phyloP scores from a whole-genome alignment of 2,329 filamentous ascomycete genomes.

The Coleophoma cylindrospora region DNA sequence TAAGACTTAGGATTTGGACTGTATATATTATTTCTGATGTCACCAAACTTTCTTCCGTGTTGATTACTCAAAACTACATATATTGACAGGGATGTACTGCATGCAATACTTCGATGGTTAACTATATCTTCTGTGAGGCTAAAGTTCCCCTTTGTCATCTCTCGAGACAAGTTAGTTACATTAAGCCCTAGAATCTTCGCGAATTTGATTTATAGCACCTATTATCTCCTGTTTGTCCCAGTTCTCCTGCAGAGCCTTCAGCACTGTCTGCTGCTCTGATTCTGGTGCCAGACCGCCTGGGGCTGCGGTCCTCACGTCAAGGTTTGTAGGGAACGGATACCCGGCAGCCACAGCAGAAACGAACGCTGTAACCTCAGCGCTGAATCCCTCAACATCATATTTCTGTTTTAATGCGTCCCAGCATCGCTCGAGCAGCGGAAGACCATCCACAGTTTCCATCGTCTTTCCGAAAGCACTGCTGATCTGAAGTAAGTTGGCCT shows the following conservation, averaged over 20 bases:
- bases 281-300: slow-evolving; percentile 54
- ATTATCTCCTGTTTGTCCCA: slow-evolving; percentile 36
- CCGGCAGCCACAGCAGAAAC: slow-evolving; percentile 49
- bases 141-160: too few relatives aligned
- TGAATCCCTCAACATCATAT: slow-evolving; percentile 31
- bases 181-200: not conserved
- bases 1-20: too few relatives aligned
- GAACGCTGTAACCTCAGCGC: slow-evolving; percentile 37
- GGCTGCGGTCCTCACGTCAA: slow-evolving; percentile 50
- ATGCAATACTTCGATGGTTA: too few relatives aligned
- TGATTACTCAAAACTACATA: too few relatives aligned
- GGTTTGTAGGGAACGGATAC: slow-evolving; percentile 58
- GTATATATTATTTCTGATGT: too few relatives aligned
- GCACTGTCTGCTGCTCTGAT: slow-evolving; percentile 50
- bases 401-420: slow-evolving; percentile 35
- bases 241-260: slow-evolving; percentile 34
- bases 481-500: slow-evolving; percentile 57
- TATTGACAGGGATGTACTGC: too few relatives aligned
- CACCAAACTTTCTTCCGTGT: too few relatives aligned
- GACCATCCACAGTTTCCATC: slow-evolving; percentile 55
- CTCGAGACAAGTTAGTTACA: slow-evolving; percentile 34
- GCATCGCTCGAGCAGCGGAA: slow-evolving; percentile 39
- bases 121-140: too few relatives aligned
- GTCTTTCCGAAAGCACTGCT: slow-evolving; percentile 58
- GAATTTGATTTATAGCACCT: slow-evolving; percentile 23